Percentiles rank a stretch among this genome's conserved stretches.
Evolutionary conservation across 306 rosid genomes (phyloP).

Genomic region (Quercus ilex): DNA sequence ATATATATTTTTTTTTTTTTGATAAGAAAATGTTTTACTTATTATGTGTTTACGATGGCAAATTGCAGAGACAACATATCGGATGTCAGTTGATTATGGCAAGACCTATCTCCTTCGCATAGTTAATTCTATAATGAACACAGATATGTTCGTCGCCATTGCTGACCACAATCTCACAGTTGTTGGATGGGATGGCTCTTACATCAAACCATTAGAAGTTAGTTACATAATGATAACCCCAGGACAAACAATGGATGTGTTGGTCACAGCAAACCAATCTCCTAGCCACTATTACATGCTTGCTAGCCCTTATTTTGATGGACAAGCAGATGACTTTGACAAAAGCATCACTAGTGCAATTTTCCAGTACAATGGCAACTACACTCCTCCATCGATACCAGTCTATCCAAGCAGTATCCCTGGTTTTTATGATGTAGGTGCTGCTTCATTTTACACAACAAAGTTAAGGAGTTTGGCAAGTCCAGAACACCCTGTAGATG

Average conservation of each 20-base stretch:
- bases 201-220: slow-evolving; percentile 28
- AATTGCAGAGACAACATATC: slow-evolving; percentile 26
- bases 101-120: slow-evolving; percentile 47
- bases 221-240: slow-evolving; percentile 45
- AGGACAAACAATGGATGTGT: slow-evolving; percentile 45
- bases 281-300: slow-evolving; percentile 42
- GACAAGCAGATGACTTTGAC: slow-evolving; percentile 23
- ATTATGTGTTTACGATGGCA: not conserved
- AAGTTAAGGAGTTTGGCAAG: slow-evolving; percentile 31
- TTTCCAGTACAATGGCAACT: slow-evolving; percentile 32
- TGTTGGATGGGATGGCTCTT: slow-evolving; percentile 42
- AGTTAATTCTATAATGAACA: slow-evolving; percentile 39
- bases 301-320: slow-evolving; percentile 28
- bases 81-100: slow-evolving; percentile 30
- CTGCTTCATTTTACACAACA: slow-evolving; percentile 21
- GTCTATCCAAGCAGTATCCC: slow-evolving; percentile 24
- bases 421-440: slow-evolving; percentile 24
- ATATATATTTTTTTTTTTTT: no score
- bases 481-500: slow-evolving; percentile 22
- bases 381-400: slow-evolving; percentile 7
- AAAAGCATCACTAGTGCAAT: slow-evolving; percentile 42
- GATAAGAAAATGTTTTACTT: no score
- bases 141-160: slow-evolving; percentile 37
- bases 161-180: slow-evolving; percentile 44
- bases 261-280: slow-evolving; percentile 39